These are phyloP conservation scores for Magnaporthiopsis rhizophila DNA, from an alignment of 2,329 filamentous ascomycete species.

Conservation along the genomic window DNA sequence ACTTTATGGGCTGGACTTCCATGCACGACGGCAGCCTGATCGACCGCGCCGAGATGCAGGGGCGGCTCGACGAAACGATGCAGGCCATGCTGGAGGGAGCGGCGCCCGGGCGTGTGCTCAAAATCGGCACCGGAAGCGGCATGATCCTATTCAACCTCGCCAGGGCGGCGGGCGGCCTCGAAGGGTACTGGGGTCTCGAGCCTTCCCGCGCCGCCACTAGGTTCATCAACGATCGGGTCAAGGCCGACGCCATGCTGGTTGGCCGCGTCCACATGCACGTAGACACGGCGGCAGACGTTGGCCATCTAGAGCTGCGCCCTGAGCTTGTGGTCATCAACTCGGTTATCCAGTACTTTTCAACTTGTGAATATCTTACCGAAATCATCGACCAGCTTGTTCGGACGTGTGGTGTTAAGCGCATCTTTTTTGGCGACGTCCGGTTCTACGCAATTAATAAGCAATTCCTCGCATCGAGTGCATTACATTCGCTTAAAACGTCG, in stretches of 20 bases:
- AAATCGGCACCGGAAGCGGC: neutral
- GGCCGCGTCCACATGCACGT: neutral
- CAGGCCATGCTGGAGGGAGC: neutral
- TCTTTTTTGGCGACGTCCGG: constrained; percentile 1
- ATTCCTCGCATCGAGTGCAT: neutral
- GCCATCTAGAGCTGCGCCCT: neutral
- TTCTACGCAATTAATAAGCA: neutral
- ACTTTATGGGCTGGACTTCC: neutral
- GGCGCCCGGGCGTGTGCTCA: neutral
- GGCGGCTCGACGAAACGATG: constrained; percentile 1
- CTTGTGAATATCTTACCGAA: neutral
- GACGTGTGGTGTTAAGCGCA: neutral
- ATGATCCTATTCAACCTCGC: constrained; percentile 3
- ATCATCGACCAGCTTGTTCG: neutral
- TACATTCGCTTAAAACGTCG: neutral
- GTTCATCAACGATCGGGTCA: neutral
- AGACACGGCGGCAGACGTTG: neutral
- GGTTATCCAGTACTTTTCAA: neutral
- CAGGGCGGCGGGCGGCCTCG: neutral
- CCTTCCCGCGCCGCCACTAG: neutral
- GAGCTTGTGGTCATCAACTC: constrained; percentile 1
- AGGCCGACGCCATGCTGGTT: neutral
- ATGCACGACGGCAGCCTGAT: neutral
- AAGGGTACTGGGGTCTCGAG: neutral
- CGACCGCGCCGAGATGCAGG: constrained; percentile 1